phyloP scores from a whole-genome alignment of 2,329 filamentous ascomycete species.

The Cercospora sp. region DNA sequence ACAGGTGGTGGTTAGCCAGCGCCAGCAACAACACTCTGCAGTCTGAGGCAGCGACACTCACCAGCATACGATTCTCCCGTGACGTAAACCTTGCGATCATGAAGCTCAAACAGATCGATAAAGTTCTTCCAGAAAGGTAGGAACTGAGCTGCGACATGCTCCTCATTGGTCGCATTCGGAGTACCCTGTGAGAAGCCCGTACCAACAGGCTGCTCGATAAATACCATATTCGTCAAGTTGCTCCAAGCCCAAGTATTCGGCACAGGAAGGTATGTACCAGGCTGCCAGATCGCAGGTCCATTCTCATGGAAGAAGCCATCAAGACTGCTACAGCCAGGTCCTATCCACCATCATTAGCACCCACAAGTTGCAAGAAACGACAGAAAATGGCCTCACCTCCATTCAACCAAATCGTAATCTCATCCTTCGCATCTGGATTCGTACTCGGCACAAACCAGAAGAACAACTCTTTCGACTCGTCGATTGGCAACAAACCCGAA shows the following conservation, averaged over 20 bases:
- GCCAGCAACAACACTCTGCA: not conserved
- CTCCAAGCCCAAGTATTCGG: slow-evolving; percentile 51
- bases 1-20: slow-evolving; percentile 25
- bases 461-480: slow-evolving; percentile 41
- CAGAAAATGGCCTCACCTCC: not conserved
- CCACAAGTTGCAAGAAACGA: slow-evolving; percentile 33
- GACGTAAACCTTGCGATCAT: slow-evolving; percentile 49
- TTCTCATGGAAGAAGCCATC: slow-evolving; percentile 26
- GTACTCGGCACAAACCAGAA: slow-evolving; percentile 54
- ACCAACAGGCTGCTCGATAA: slow-evolving; percentile 57
- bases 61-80: slow-evolving; percentile 33
- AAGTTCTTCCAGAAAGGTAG: slow-evolving; percentile 54
- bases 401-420: slow-evolving; percentile 37
- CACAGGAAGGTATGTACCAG: slow-evolving; percentile 42
- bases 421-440: slow-evolving; percentile 46
- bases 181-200: slow-evolving; percentile 49
- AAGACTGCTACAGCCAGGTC: slow-evolving; percentile 28
- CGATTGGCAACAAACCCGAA: slow-evolving; percentile 35
- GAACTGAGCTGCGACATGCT: slow-evolving; percentile 47
- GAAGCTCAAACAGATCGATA: slow-evolving; percentile 50
- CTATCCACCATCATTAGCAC: slow-evolving; percentile 22
- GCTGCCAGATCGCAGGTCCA: slow-evolving; percentile 47
- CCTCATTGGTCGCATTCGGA: slow-evolving; percentile 46
- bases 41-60: not conserved
- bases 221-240: slow-evolving; percentile 74